Evolutionary conservation across 179 eudicot genomes (phyloP), one percentile per base, ranked within the genome.

Genomic region (Camellia oleifera): DNA sequence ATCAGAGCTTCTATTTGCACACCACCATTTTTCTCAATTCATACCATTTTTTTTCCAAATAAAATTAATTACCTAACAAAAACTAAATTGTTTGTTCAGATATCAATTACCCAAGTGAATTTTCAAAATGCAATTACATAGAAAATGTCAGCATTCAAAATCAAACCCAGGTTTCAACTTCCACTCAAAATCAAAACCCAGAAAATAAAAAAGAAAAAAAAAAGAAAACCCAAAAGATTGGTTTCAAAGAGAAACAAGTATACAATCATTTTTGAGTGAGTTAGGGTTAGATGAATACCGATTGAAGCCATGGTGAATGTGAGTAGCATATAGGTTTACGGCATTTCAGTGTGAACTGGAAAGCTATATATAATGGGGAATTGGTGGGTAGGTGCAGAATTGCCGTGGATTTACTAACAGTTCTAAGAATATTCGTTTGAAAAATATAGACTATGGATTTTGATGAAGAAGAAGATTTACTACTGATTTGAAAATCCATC

Each of bases 251-350:
- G 40, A 32, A 65, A 77, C 56, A 48, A 66, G 0, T 76, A 46
- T 32, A 64, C 32, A 23, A 76, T 50, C 56, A 64, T 3, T 20
- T 18, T 13, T 0, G 8, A 23, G 13, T 7, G 60, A 48, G 60
- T 26, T 26, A 26, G 72, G 32, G 60, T 32, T 18, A 17, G 15
- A 77, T 65, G 61, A 48, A 23, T 77, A 77, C 79, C 58, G 48
- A 50, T 52, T 50, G 73, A 66, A 77, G 72, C 60, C 79, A 77
- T 77, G 17, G 62, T 26, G 20, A 20, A 14, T 57, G 3, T 57
- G 17, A 17, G 64, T n/a, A 61, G 32, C 32, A 1, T 4, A 8
- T 17, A 18, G 3, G n/a, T 14, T 15, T n/a, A n/a, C 20, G 0
- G 52, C 5, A 15, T 4, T 15, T 61, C 67, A 63, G 67, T 18